These are phyloP conservation scores for Lipomyces spencermartinsiae DNA, from an alignment of 805 yeast genomes.

Conservation along the genomic window DNA sequence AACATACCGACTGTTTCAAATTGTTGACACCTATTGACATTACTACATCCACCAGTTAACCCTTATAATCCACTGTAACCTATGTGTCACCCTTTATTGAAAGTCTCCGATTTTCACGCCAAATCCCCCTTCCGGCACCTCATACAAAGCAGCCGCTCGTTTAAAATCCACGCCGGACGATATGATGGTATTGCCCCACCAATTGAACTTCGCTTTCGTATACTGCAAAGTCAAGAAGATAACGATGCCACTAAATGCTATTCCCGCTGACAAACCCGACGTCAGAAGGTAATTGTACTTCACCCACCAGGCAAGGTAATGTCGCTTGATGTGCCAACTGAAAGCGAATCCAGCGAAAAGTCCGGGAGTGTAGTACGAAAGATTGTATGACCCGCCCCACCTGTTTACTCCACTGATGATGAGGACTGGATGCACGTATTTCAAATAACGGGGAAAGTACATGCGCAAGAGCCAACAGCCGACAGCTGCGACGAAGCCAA, in stretches of 20 bases:
- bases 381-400: slow-evolving; percentile 29
- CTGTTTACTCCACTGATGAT: slow-evolving; percentile 24
- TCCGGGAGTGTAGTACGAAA: slow-evolving; percentile 33
- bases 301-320: slow-evolving; percentile 74
- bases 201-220: slow-evolving; percentile 44
- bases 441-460: slow-evolving; percentile 12
- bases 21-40: too few species aligned
- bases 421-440: slow-evolving; percentile 30
- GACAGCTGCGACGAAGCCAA: slow-evolving; percentile 23
- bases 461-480: slow-evolving; percentile 19
- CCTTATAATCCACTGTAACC: too few species aligned
- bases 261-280: slow-evolving; percentile 51
- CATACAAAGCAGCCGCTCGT: slow-evolving; percentile 3
- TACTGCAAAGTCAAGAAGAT: slow-evolving; percentile 57
- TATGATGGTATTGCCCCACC: slow-evolving; percentile 63
- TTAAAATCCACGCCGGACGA: slow-evolving; percentile 18
- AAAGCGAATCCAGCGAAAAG: slow-evolving; percentile 55
- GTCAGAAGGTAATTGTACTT: slow-evolving; percentile 72
- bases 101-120: slow-evolving; percentile 21
- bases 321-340: slow-evolving; percentile 61
- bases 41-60: too few species aligned
- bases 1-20: too few species aligned
- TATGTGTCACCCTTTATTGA: not conserved
- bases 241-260: slow-evolving; percentile 53
- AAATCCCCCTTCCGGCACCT: slow-evolving; percentile 46